Evolutionary conservation across 768 basidiomycete genomes (phyloP), one percentile per base, ranked within the genome.

Genomic region (Lactarius trivialis): DNA sequence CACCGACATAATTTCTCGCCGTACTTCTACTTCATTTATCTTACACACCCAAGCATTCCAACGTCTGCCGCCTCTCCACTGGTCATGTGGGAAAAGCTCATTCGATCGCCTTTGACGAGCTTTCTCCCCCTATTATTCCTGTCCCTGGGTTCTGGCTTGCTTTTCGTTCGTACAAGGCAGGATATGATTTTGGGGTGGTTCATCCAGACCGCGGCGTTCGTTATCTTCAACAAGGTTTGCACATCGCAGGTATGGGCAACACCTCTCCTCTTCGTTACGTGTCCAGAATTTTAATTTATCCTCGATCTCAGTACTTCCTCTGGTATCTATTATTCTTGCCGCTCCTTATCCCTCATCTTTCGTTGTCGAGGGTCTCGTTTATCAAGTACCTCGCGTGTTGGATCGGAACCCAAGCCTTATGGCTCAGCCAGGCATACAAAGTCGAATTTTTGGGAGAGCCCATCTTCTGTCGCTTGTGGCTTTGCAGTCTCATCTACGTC

Each of bases 1-100:
- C 95, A 98, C 69, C 88, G 96, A 59, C 97, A 98, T 74, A 99
- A 99, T 73, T 98, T 99, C 75, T 94, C 95, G 7, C 91, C 93
- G 0, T 97, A 98, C 76, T 98, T 97, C 75, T 98, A 98, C 72
- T 85, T 89, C 36, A 93, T 89, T 41, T 98, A 98, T 73, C 84
- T 98, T 58, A 86, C 86, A 0, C 89, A 94, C 69, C 88, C 91
- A 7, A 61, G 68, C 51, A 55, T 70, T 21, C 34, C 68, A 14
- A 50, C 70, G 14, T n/a, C 67, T 8, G 55, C 64, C 33, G 41
- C 65, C 3, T 45, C 61, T 34, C 58, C 59, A 7, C 61, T 75
- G 24, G 65, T 76, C 4, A 12, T 76, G 4, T 79, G 76, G 77
- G 76, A 70, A 41, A 72, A 72, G 34, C 57, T 85, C 4, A 73